These are phyloP conservation scores for Cyberlindnera japonica DNA, from an alignment of 805 yeast species.

Conservation along the genomic window DNA sequence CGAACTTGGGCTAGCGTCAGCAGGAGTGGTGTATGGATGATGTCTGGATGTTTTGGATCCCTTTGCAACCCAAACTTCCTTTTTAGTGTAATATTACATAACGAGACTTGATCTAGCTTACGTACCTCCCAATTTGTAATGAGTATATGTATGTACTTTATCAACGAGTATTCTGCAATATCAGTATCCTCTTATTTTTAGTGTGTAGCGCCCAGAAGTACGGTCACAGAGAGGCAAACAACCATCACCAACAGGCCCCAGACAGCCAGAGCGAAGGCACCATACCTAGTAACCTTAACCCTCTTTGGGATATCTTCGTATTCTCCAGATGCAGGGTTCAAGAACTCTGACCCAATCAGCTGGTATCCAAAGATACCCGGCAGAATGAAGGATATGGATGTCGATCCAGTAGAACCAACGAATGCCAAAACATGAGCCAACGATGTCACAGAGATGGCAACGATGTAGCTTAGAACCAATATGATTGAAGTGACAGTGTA, in stretches of 20 bases:
- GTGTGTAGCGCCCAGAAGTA: conserved; percentile 28
- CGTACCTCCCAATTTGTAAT: no score
- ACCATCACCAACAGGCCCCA: conserved; percentile 53
- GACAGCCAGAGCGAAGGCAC: conserved; percentile 36
- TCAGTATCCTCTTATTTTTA: conserved; percentile 1
- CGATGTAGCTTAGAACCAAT: conserved; percentile 51
- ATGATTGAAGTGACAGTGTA: conserved; percentile 48
- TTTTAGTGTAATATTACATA: no score
- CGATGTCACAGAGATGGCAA: conserved; percentile 66
- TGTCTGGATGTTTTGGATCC: no score
- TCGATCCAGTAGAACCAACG: conserved; percentile 92
- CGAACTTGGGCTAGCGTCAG: no score
- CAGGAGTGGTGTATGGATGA: no score
- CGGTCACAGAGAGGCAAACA: conserved; percentile 43
- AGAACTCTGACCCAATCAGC: conserved; percentile 50
- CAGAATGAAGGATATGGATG: conserved; percentile 83
- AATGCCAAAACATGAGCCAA: conserved; percentile 79
- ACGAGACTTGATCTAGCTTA: no score
- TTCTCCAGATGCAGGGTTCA: conserved; percentile 27
- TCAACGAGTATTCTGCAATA: no score
- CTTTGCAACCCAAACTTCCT: no score
- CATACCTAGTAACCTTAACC: conserved; percentile 30
- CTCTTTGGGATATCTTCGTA: conserved; percentile 29
- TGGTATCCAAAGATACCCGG: conserved; percentile 86
- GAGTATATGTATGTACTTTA: no score